phyloP scores from a whole-genome alignment of 345 rosid genomes.

The Eucalyptus curtisii region DNA sequence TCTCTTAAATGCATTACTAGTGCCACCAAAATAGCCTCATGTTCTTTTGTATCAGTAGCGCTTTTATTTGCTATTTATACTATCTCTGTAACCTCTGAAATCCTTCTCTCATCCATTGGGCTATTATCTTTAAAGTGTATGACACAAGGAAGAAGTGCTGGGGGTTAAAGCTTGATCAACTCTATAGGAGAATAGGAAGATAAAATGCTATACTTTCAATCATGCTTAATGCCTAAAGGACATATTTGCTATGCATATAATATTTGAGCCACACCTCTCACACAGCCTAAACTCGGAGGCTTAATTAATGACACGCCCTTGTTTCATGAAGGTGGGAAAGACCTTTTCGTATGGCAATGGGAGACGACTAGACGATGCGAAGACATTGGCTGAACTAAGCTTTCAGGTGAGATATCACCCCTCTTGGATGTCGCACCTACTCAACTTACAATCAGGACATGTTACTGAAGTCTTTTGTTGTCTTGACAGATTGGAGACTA shows the following conservation, averaged over 20 bases:
- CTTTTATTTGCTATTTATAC: not conserved
- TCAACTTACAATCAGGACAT: not conserved
- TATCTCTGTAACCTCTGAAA: not conserved
- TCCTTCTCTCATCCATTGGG: not conserved
- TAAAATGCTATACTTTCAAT: not conserved
- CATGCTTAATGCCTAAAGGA: not conserved
- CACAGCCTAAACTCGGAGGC: not conserved
- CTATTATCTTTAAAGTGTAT: not conserved
- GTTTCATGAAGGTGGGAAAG: constrained; percentile 54
- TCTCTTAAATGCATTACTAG: not conserved
- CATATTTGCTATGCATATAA: not conserved
- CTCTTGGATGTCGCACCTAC: not conserved
- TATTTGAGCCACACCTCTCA: not conserved
- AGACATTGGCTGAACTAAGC: constrained; percentile 61
- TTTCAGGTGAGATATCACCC: constrained; percentile 43
- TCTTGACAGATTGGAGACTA: constrained; percentile 76
- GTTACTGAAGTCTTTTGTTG: not conserved
- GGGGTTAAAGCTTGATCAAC: not conserved
- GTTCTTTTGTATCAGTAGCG: not conserved
- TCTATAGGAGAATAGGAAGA: not conserved
- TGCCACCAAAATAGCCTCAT: not conserved
- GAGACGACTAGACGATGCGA: constrained; percentile 64
- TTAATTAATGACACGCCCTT: not conserved
- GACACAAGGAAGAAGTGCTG: not conserved
- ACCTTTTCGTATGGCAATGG: constrained; percentile 59